A percentile compares a stretch with the other conserved stretches of the same genome.
Evolutionary conservation across 805 yeast species (phyloP).

Genomic region (Wickerhamiella brachini): DNA sequence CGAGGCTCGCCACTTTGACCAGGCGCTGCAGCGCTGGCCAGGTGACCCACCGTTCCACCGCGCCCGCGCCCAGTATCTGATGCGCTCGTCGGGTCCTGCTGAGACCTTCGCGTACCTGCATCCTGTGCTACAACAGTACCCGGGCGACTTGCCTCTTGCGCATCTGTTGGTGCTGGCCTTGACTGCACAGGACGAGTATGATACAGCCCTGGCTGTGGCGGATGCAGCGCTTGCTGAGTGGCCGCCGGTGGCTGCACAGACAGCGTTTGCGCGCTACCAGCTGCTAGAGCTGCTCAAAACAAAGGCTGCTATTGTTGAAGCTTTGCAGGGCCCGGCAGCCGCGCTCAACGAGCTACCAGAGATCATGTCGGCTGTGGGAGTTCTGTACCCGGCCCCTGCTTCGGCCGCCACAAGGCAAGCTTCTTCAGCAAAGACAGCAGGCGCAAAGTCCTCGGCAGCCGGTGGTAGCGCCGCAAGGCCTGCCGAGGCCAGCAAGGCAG

Average conservation of each 20-base stretch:
- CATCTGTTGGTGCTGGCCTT: conserved; percentile 52
- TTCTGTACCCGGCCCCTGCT: conserved; percentile 23
- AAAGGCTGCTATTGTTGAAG: conserved; percentile 55
- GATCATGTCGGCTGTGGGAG: conserved; percentile 44
- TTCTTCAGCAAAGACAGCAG: too few species aligned
- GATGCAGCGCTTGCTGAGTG: conserved; percentile 37
- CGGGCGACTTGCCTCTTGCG: conserved; percentile 49
- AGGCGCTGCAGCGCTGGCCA: conserved; percentile 7
- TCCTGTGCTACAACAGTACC: conserved; percentile 24
- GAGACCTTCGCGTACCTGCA: conserved; percentile 18
- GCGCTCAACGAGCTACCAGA: conserved; percentile 55
- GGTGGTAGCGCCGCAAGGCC: too few species aligned
- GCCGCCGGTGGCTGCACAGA: conserved; percentile 12
- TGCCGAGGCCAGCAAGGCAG: not conserved
- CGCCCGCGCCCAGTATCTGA: conserved; percentile 22
- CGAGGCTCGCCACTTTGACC: conserved; percentile 14
- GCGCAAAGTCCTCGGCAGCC: not conserved
- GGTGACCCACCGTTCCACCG: conserved; percentile 11
- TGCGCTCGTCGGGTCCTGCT: conserved; percentile 13
- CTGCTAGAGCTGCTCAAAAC: conserved; percentile 56
- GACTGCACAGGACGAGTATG: conserved; percentile 44
- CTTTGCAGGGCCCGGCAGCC: conserved; percentile 40
- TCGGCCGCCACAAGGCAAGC: not conserved
- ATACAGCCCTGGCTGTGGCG: conserved; percentile 42
- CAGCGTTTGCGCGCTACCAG: conserved; percentile 29